Conservation (phyloP, 768 basidiomycete genomes). For the Coprinopsis sp. region DNA sequence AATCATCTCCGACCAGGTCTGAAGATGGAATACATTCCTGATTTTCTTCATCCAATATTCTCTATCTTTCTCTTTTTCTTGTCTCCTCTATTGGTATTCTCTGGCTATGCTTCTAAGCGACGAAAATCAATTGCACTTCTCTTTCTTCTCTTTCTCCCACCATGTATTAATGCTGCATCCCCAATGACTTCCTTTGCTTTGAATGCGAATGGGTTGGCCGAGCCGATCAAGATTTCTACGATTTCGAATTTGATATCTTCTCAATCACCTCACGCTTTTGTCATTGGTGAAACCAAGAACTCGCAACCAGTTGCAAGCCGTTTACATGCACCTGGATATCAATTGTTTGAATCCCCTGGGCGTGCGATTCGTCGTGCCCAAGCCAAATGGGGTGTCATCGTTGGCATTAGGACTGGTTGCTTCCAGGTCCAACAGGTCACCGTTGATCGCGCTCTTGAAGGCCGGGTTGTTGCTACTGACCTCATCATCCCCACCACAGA, state of each 20-base stretch:
- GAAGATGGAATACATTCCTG: too few relatives aligned
- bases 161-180: not conserved
- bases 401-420: conserved; percentile 11
- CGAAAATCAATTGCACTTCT: not conserved
- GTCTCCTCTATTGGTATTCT: too few relatives aligned
- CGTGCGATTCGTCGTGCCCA: conserved; percentile 1
- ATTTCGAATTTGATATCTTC: conserved; percentile 8
- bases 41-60: too few relatives aligned
- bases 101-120: too few relatives aligned
- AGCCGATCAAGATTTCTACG: conserved; percentile 4
- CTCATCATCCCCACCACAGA: conserved; percentile 7
- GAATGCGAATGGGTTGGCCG: conserved; percentile 8
- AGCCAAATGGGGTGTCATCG: conserved; percentile 15
- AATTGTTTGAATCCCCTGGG: conserved; percentile 13
- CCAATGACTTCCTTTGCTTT: conserved; percentile 8
- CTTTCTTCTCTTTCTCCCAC: not conserved
- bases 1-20: too few relatives aligned
- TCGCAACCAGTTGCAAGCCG: conserved; percentile 1
- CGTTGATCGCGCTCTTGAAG: conserved; percentile 1
- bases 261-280: conserved; percentile 10
- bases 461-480: conserved; percentile 10
- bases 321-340: conserved; percentile 6
- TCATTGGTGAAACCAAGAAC: conserved; percentile 16
- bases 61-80: too few relatives aligned
- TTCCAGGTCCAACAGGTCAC: conserved; percentile 5